phyloP scores from a whole-genome alignment of 2,329 filamentous ascomycete genomes.

The Penicillium psychrosexuale region DNA sequence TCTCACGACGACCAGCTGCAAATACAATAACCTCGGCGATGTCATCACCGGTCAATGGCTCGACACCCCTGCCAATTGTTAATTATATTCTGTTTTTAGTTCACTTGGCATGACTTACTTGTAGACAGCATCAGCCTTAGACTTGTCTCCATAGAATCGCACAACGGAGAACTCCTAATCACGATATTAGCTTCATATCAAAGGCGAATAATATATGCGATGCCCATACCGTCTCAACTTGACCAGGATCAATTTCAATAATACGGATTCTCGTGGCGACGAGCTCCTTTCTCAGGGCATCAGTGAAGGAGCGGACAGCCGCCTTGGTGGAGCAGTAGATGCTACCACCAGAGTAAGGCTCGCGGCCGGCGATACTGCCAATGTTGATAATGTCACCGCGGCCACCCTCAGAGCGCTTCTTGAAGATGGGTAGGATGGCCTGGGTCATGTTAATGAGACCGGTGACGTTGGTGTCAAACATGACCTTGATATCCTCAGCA shows the following conservation, averaged over 20 bases:
- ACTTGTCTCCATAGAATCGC: slow-evolving; percentile 81
- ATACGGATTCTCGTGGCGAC: slow-evolving; percentile 76
- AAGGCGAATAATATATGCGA: neutral
- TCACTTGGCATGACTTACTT: slow-evolving; percentile 53
- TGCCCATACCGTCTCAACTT: slow-evolving; percentile 73
- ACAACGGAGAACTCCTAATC: slow-evolving; percentile 78
- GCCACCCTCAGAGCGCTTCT: slow-evolving; percentile 65
- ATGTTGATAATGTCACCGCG: slow-evolving; percentile 94
- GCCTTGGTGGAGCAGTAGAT: slow-evolving; percentile 96
- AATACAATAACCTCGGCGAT: slow-evolving; percentile 91
- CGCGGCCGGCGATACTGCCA: slow-evolving; percentile 85
- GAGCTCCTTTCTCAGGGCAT: slow-evolving; percentile 76
- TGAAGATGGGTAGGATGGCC: slow-evolving; percentile 78
- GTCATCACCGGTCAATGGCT: slow-evolving; percentile 83
- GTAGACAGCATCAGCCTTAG: slow-evolving; percentile 87
- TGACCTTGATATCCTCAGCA: slow-evolving; percentile 75
- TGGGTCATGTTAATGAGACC: slow-evolving; percentile 97
- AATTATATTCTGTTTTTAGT: neutral
- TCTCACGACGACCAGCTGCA: slow-evolving; percentile 76
- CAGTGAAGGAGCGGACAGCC: slow-evolving; percentile 79
- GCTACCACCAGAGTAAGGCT: slow-evolving; percentile 77
- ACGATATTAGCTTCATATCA: neutral
- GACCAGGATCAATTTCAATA: slow-evolving; percentile 86
- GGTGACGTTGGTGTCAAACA: slow-evolving; percentile 92
- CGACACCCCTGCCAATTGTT: slow-evolving; percentile 58